Evolutionary conservation across 805 yeast genomes (phyloP).

Genomic region (Saccharomycopsis vini): DNA sequence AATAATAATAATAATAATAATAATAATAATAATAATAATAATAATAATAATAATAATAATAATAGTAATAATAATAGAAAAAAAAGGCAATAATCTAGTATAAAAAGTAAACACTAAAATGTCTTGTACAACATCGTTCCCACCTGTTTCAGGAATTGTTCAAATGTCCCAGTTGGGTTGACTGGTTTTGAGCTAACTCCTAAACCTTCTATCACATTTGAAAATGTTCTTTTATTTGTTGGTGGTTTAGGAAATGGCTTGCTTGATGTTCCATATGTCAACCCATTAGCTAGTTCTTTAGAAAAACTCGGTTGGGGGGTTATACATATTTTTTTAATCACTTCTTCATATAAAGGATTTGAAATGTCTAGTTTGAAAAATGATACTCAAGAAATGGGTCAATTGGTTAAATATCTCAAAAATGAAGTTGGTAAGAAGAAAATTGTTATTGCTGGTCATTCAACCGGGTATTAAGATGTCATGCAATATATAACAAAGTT

Average conservation of each 20-base stretch:
- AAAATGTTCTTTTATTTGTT: constrained; percentile 56
- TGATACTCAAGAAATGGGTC: constrained; percentile 49
- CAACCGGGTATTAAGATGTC: constrained; percentile 77
- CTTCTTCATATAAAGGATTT: constrained; percentile 59
- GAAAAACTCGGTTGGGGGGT: constrained; percentile 44
- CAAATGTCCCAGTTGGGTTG: no score
- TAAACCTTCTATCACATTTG: no score
- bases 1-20: no score
- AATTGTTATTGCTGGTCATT: constrained; percentile 67
- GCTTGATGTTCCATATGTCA: constrained; percentile 58
- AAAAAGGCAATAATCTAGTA: no score
- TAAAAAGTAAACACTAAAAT: no score
- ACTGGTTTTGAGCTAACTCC: no score
- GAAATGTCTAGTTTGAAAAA: constrained; percentile 54
- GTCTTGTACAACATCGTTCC: no score
- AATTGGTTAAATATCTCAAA: constrained; percentile 47
- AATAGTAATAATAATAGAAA: no score
- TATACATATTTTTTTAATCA: constrained; percentile 44
- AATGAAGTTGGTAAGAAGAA: constrained; percentile 34
- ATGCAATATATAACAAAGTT: constrained; percentile 45
- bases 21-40: no score
- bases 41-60: no score
- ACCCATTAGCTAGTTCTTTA: constrained; percentile 35
- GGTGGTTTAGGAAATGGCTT: constrained; percentile 71
- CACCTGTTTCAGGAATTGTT: no score